These are phyloP conservation scores for Arthrobotrys conoides DNA, from an alignment of 2,329 filamentous ascomycete genomes.

Conservation along the genomic window DNA sequence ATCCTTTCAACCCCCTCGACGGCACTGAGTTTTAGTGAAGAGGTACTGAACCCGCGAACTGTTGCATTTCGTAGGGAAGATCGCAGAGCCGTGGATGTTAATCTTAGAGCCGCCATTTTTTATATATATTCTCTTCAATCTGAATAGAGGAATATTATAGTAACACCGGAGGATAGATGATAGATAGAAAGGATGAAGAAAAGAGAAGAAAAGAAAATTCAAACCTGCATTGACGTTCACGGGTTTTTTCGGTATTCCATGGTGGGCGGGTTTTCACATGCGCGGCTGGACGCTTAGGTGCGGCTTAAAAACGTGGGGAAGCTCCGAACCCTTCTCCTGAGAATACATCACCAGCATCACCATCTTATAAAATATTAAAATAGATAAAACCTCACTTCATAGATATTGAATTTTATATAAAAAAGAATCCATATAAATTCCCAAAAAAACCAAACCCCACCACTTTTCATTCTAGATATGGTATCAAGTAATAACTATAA, in stretches of 20 bases:
- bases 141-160: no score
- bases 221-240: no score
- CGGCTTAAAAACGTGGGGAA: constrained; percentile 48
- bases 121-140: background rate
- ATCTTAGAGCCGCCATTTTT: constrained; percentile 33
- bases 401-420: no score
- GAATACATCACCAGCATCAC: no score
- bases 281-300: constrained; percentile 36
- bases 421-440: background rate
- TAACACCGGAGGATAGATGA: no score
- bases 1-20: constrained; percentile 78
- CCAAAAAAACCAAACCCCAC: background rate
- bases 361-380: no score
- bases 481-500: constrained; percentile 12
- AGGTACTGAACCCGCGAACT: constrained; percentile 25
- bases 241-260: constrained; percentile 36
- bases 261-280: constrained; percentile 46
- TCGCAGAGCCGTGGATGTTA: constrained; percentile 13
- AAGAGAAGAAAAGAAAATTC: background rate
- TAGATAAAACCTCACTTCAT: no score
- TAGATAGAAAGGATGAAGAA: background rate
- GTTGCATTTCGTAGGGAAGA: constrained; percentile 1
- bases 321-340: background rate
- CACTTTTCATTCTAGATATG: constrained; percentile 27
- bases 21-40: constrained; percentile 30